These are phyloP conservation scores for Thielaviopsis ethacetica DNA, from an alignment of 2,329 filamentous ascomycete species.

Conservation along the genomic window DNA sequence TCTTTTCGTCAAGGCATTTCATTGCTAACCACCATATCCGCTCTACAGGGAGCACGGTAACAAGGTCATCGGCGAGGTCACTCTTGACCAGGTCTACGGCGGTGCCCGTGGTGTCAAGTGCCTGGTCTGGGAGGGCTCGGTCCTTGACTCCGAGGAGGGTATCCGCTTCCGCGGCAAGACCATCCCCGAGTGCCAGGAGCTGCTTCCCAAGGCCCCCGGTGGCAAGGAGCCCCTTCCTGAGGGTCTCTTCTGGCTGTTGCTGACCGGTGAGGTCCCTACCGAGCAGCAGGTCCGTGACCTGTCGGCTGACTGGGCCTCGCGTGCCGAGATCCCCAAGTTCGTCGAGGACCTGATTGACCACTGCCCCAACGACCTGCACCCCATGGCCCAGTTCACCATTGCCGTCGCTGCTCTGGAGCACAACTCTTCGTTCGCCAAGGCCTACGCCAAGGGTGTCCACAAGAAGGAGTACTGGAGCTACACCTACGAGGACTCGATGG, in stretches of 20 bases:
- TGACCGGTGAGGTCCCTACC: conserved; percentile 92
- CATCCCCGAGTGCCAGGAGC: conserved; percentile 95
- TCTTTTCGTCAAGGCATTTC: not conserved
- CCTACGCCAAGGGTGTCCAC: conserved; percentile 96
- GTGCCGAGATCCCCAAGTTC: conserved; percentile 93
- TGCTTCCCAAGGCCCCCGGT: conserved; percentile 92
- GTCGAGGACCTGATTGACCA: conserved; percentile 99
- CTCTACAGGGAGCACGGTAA: conserved; percentile 65
- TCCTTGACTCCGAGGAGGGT: conserved; percentile 95
- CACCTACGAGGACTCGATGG: conserved; percentile 99
- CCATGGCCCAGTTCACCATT: conserved; percentile 98
- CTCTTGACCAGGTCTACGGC: conserved; percentile 97
- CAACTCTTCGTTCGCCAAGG: conserved; percentile 93
- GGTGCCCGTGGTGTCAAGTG: conserved; percentile 98
- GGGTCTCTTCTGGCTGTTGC: conserved; percentile 98
- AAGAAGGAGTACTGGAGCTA: conserved; percentile 99
- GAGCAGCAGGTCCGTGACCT: conserved; percentile 98
- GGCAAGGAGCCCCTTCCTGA: conserved; percentile 95
- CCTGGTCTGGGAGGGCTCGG: conserved; percentile 96
- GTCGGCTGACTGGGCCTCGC: conserved; percentile 96
- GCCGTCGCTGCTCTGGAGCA: conserved; percentile 97
- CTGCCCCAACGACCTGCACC: conserved; percentile 96
- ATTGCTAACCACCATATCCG: conserved; percentile 15
- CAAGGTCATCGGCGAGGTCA: conserved; percentile 95
- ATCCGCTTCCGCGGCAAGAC: conserved; percentile 99